Conservation (phyloP, 83 land plant genomes). For the Picea engelmannii region DNA sequence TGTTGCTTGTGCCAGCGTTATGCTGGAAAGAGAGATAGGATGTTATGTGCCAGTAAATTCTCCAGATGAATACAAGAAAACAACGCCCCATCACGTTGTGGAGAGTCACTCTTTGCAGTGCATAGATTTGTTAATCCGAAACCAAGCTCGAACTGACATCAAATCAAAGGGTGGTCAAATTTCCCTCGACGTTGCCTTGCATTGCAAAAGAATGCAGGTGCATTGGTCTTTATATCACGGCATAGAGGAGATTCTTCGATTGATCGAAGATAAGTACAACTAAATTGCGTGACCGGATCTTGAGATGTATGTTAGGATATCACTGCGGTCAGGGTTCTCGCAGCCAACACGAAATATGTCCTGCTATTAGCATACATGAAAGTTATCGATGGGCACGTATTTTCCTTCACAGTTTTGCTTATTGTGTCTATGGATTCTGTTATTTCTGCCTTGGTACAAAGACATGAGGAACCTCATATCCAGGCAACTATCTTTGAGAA, state of each 20-base stretch:
- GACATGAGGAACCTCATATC: slow-evolving; percentile 10
- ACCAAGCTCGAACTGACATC: slow-evolving; percentile 42
- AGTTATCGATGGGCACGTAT: slow-evolving; percentile 31
- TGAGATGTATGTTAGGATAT: slow-evolving; percentile 28
- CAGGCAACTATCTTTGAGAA: slow-evolving; percentile 35
- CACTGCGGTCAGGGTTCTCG: slow-evolving; percentile 32
- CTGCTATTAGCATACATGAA: slow-evolving; percentile 27
- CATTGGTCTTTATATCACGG: no score
- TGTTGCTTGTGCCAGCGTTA: slow-evolving; percentile 35
- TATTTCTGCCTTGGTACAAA: slow-evolving; percentile 18
- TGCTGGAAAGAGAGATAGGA: slow-evolving; percentile 36
- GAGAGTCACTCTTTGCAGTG: slow-evolving; percentile 36
- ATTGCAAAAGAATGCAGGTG: slow-evolving; percentile 9
- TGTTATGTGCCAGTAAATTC: slow-evolving; percentile 25
- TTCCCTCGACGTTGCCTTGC: slow-evolving; percentile 33
- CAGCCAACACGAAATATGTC: slow-evolving; percentile 36
- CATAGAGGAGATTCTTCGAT: no score
- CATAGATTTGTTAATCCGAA: slow-evolving; percentile 37
- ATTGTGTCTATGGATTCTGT: slow-evolving; percentile 25
- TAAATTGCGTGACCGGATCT: no score
- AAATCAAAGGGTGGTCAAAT: slow-evolving; percentile 36
- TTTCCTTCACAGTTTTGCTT: slow-evolving; percentile 36
- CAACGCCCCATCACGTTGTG: slow-evolving; percentile 49
- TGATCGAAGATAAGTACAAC: no score
- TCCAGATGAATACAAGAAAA: slow-evolving; percentile 21